Evolutionary conservation across 495 filamentous ascomycete genomes (phyloP).

Genomic region (Tuber aestivum): DNA sequence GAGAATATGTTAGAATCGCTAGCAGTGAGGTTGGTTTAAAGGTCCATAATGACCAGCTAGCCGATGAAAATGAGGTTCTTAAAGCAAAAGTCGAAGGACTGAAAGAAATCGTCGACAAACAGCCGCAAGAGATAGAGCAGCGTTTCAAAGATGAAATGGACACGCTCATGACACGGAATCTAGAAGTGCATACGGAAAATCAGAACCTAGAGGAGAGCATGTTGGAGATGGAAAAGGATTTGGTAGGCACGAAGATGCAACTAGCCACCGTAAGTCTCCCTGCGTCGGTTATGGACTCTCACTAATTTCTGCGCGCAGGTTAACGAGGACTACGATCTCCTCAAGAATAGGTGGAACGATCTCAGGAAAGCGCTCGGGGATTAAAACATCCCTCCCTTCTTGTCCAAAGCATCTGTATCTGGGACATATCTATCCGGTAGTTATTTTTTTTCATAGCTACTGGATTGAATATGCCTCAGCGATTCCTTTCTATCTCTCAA

Average conservation of each 20-base stretch:
- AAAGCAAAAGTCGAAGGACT: constrained; percentile 76
- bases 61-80: constrained; percentile 80
- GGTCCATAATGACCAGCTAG: constrained; percentile 84
- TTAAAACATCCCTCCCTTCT: constrained; percentile 22
- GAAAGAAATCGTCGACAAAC: constrained; percentile 74
- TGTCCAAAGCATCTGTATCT: constrained; percentile 10
- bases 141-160: constrained; percentile 81
- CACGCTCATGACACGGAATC: constrained; percentile 82
- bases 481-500: constrained; percentile 7
- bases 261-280: constrained; percentile 70
- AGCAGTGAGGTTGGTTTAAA: constrained; percentile 85
- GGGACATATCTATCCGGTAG: constrained; percentile 2
- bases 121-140: constrained; percentile 81
- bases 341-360: constrained; percentile 75
- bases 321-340: constrained; percentile 65
- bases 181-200: constrained; percentile 93
- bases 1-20: constrained; percentile 86
- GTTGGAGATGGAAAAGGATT: constrained; percentile 86
- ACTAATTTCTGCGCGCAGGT: constrained; percentile 48
- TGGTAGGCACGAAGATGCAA: constrained; percentile 91
- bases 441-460: constrained; percentile 10
- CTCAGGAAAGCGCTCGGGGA: constrained; percentile 60
- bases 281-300: constrained; percentile 3
- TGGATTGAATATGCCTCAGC: constrained; percentile 10
- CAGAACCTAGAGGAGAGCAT: constrained; percentile 79